phyloP scores from a whole-genome alignment of 257 asterid species.

The Scutellaria minor region DNA sequence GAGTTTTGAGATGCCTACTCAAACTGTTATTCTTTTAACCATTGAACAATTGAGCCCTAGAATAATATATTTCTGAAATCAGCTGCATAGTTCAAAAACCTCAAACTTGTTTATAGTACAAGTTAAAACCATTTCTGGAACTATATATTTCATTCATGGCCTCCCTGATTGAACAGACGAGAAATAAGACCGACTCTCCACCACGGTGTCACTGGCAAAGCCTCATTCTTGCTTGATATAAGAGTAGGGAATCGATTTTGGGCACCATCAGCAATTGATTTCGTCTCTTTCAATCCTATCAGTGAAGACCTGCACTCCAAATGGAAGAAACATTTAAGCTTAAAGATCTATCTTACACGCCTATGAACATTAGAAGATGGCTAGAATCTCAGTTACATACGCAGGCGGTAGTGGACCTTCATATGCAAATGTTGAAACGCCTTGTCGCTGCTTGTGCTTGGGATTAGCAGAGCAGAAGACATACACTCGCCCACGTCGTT shows the following conservation, averaged over 20 bases:
- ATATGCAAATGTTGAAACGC: slow-evolving; percentile 76
- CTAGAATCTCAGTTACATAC: slow-evolving; percentile 48
- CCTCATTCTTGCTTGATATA: slow-evolving; percentile 55
- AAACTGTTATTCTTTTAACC: too few species aligned
- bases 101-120: slow-evolving; percentile 5
- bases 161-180: slow-evolving; percentile 52
- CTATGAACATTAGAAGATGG: slow-evolving; percentile 10
- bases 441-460: slow-evolving; percentile 97
- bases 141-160: slow-evolving; percentile 38
- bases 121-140: slow-evolving; percentile 27
- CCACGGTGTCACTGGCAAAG: slow-evolving; percentile 72
- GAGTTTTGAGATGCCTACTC: too few species aligned
- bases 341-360: neutral
- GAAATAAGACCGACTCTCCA: slow-evolving; percentile 79
- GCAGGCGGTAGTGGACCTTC: slow-evolving; percentile 57
- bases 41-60: too few species aligned
- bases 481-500: slow-evolving; percentile 90
- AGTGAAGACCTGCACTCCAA: slow-evolving; percentile 49
- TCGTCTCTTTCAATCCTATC: slow-evolving; percentile 49
- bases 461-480: slow-evolving; percentile 87
- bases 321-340: neutral
- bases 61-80: neutral
- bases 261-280: slow-evolving; percentile 38
- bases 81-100: neutral
- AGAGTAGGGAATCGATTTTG: slow-evolving; percentile 56